Evolutionary conservation across 805 yeast species (phyloP), one percentile per base, ranked within the genome.

Genomic region (Pichia membranifaciens): DNA sequence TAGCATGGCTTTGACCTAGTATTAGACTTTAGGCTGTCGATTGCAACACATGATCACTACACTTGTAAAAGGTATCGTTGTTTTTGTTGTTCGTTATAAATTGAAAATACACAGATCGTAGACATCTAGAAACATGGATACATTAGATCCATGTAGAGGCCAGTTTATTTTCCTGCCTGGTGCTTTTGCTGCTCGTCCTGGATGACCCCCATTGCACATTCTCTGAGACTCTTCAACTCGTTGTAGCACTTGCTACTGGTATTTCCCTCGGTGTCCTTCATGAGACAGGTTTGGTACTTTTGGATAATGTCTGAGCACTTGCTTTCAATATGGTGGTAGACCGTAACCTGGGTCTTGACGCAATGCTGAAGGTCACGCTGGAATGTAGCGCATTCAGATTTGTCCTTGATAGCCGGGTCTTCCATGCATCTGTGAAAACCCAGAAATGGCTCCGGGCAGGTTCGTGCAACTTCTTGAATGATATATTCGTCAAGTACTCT

Each of bases 401-500:
- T 72, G 51, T 71, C 69, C 12, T 78, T 55, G 12, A 51, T 79
- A 46, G 72, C 74, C 35, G 82, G 82, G 32, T 79, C 67, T 32
- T 48, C 65, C 63, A 87, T 75, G 59, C 95, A 87, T 57, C 78
- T 79, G 63, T 87, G 91, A 62, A 82, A 87, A 23, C 74, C 76
- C 48, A 86, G 66, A 54, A 87, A 86, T 58, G 80, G 75, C 51
- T 77, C 79, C 0, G 95, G 93, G 61, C 96, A 87, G 58, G 73
- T 69, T 46, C 78, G 74, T 13, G 95, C 89, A 48, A 84, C 84
- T 58, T 87, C 95, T 51, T 85, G 89, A 51, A 87, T 75, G 29
- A 87, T 74, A 43, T 83, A 69, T 59, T 86, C 90, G 64, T 87
- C 95, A 28, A 87, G 64, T 12, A 71, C 56, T 59, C 71, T 61